Conservation (phyloP, 164 flowering plant genomes). For the Hamamelis virginiana region DNA sequence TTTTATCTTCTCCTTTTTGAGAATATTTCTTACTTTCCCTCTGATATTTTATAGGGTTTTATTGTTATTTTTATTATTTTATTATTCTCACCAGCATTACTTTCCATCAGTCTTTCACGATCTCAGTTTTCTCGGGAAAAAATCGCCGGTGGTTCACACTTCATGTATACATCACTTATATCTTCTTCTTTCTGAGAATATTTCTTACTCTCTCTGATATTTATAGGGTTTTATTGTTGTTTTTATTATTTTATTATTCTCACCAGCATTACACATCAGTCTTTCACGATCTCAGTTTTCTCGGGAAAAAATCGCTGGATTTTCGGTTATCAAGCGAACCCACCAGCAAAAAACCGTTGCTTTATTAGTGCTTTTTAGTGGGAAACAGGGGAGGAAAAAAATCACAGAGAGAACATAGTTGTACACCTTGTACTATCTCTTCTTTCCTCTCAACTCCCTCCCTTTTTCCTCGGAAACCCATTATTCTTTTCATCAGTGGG, state of each 20-base stretch:
- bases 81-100: too few species aligned
- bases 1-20: background rate
- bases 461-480: constrained; percentile 6
- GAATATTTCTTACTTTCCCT: background rate
- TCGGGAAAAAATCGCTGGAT: constrained; percentile 9
- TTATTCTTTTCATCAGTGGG: background rate
- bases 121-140: background rate
- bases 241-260: too few species aligned
- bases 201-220: background rate
- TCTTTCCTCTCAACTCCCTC: background rate
- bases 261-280: background rate
- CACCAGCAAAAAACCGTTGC: constrained; percentile 13
- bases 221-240: too few species aligned
- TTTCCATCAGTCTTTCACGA: background rate
- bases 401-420: background rate
- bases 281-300: background rate
- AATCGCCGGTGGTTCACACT: too few species aligned
- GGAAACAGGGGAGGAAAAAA: too few species aligned
- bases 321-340: constrained; percentile 11
- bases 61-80: too few species aligned
- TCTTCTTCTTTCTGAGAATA: background rate
- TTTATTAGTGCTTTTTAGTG: background rate
- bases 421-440: background rate
- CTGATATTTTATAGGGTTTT: too few species aligned
- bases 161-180: too few species aligned